Base-by-base conservation (phyloP, 2,329 filamentous ascomycete species). In the Kalmusia sp. region DNA sequence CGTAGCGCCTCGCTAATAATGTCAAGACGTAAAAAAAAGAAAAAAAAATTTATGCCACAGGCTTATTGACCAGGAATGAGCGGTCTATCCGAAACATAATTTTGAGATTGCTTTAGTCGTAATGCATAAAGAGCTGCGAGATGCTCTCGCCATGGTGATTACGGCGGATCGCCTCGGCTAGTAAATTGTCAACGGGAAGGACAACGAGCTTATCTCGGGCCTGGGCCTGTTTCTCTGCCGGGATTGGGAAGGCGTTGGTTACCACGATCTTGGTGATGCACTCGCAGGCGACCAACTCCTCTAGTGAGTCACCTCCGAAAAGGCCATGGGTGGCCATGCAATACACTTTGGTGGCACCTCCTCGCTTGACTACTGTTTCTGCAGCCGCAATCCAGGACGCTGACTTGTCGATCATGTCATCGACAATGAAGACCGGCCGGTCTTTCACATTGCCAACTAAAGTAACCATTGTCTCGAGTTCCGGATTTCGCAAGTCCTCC, bases 321-420 rank as follows among this genome's bases (percentile, higher is more conserved):
- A 99, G 84, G 34, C 93, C 95, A 69, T 99, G 95, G 0, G 95
- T 98, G 6, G 93, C 95, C 79, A 99, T 96, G 81, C 92, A 96
- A 77, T 96, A 98, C 30, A 99, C 95, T 76, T 90, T 95, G 65
- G 91, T 96, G 1, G 95, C 95, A 38, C 87, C 85, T 60, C 95
- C 96, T 59, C 90, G 87, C 81, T 98, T 98, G 48, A 96, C 91
- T 2, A 96, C 93, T 1, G 93, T 96, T 80, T 99, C 95, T 11
- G 95, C 95, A 6, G 95, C 95, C 5, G 93, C 93, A 63, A 99
- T 96, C 95, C 95, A 99, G 6, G 92, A 96, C 12, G 90, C 91
- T 8, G 92, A 88, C 79, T 96, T 97, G 78, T 99, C 95, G 69
- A 99, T 97, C 90, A 99, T 98, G 73, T 99, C 95, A 73, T 99